Base-by-base conservation (phyloP, 2,329 filamentous ascomycete species). In the Onygenales sp. region DNA sequence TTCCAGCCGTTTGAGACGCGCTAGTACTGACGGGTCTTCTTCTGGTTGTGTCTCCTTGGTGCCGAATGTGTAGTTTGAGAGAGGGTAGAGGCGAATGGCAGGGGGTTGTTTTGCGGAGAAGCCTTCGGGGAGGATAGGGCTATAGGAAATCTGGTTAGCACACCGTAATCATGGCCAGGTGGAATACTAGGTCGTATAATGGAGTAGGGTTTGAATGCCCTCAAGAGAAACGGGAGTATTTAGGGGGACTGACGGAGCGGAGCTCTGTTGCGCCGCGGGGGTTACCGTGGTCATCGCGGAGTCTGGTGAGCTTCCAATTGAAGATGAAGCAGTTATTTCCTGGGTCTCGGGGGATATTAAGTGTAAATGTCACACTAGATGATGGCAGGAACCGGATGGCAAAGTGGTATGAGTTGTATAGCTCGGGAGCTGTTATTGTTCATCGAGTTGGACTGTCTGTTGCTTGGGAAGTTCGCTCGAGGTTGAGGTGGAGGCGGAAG, bases 1-100 rank as follows among this genome's bases (percentile, higher is more conserved):
- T 70, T 97, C 90, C n/a, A 98, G 80, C 7, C 93, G 85, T 75
- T 92, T 91, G 59, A 98, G 77, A 2, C 93, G 87, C 53, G 93
- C 91, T 54, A 95, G 82, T 2, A 98, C 93, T 0, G 90, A 96
- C 0, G 92, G 91, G 65, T 98, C 93, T 72, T 98, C 93, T 72
- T 98, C 93, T 2, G 92, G 93, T 69, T 98, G 93, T 21, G 88
- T 94, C 76, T 97, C 93, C 74, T 98, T 98, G 56, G 94, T 95
- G 58, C 92, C 92, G 65, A 98, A 97, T 27, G 93, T 97, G 78
- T 98, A 98, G 78, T 97, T 98, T 61, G 90, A 95, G 48, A 98
- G 81, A 36, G 93, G 93, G 67, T 91, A 97, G 31, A 98, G 82
- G 51, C 88, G 87, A 65, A 98, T 91, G 2, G 90, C 93, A 62